Percentiles rank a stretch among this genome's conserved stretches.
Conservation (phyloP, 2,329 filamentous ascomycete species). For the Cryphonectria parasitica region DNA sequence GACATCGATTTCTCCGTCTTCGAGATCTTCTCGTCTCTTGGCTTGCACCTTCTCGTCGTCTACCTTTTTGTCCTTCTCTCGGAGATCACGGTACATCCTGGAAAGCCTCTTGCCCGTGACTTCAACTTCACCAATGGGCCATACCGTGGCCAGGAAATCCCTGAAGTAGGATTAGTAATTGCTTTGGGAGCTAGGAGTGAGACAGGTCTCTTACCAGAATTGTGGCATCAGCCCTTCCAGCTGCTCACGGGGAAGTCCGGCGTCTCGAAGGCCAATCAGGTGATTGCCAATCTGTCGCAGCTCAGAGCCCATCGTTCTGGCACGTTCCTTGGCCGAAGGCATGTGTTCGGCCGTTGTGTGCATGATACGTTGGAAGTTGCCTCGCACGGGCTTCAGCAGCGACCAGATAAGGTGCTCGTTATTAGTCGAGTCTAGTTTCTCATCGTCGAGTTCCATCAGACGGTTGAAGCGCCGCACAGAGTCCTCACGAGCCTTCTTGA, state of each 20-base stretch:
- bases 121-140: slow-evolving; percentile 43
- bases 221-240: slow-evolving; percentile 42
- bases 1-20: slow-evolving; percentile 44
- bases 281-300: slow-evolving; percentile 43
- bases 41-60: slow-evolving; percentile 34
- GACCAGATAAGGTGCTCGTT: slow-evolving; percentile 45
- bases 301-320: slow-evolving; percentile 43
- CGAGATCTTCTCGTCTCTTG: slow-evolving; percentile 39
- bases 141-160: slow-evolving; percentile 45
- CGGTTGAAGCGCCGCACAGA: slow-evolving; percentile 44
- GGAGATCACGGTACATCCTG: slow-evolving; percentile 42
- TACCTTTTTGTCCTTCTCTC: slow-evolving; percentile 39
- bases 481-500: slow-evolving; percentile 40
- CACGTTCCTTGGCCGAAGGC: slow-evolving; percentile 39
- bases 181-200: neutral
- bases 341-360: slow-evolving; percentile 38
- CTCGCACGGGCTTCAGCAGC: slow-evolving; percentile 42
- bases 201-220: slow-evolving; percentile 38
- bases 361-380: slow-evolving; percentile 44
- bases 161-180: slow-evolving; percentile 34
- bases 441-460: slow-evolving; percentile 42
- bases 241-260: slow-evolving; percentile 35
- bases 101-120: slow-evolving; percentile 43
- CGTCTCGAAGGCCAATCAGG: slow-evolving; percentile 40
- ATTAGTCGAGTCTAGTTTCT: slow-evolving; percentile 40